Conservation (phyloP, 148 eudicot genomes). For the Beta vulgaris region DNA sequence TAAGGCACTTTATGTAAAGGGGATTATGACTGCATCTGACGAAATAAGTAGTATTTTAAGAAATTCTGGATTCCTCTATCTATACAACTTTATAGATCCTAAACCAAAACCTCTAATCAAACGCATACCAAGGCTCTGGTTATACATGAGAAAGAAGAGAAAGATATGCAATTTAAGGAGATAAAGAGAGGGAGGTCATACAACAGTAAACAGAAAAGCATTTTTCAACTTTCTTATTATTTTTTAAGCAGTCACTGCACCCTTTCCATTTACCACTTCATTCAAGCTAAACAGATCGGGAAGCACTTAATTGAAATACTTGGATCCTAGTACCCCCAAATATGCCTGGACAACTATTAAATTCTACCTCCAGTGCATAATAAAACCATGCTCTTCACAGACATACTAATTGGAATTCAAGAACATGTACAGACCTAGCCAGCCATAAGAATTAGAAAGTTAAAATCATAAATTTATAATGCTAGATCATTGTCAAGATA, state of each 20-base stretch:
- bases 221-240: background rate
- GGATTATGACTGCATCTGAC: too few species aligned
- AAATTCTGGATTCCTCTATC: too few species aligned
- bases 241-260: background rate
- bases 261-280: background rate
- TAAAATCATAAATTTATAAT: background rate
- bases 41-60: too few species aligned
- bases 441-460: too few species aligned
- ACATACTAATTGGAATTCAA: background rate
- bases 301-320: background rate
- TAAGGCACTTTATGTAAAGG: too few species aligned
- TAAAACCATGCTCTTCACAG: background rate
- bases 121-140: too few species aligned
- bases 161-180: too few species aligned
- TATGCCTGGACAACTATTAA: background rate
- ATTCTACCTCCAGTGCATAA: background rate
- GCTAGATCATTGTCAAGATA: background rate
- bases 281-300: background rate
- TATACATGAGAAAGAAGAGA: too few species aligned
- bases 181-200: too few species aligned
- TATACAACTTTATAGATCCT: too few species aligned
- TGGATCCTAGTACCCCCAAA: background rate
- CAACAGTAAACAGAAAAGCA: background rate
- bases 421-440: background rate
- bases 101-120: too few species aligned